phyloP scores from a whole-genome alignment of 768 basidiomycete species.

The Clitopilus hobsonii region DNA sequence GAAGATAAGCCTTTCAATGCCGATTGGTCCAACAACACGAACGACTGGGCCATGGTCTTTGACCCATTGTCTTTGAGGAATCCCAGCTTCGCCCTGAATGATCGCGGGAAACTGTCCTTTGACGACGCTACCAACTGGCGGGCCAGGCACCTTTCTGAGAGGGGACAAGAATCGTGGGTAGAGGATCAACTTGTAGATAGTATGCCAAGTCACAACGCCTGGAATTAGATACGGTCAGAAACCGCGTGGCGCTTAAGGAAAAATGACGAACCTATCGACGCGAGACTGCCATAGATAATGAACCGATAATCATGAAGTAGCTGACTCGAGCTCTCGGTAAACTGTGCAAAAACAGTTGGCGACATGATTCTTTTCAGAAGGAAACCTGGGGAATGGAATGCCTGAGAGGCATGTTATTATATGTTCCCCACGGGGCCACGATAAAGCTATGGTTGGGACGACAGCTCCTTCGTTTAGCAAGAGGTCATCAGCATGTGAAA shows the following conservation, averaged over 20 bases:
- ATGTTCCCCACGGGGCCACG: not conserved
- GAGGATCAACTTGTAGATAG: not conserved
- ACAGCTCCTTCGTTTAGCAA: not conserved
- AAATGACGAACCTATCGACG: not conserved
- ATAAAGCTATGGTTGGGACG: not conserved
- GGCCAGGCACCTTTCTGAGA: constrained; percentile 33
- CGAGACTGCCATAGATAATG: not conserved
- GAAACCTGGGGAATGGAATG: not conserved
- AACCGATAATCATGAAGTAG: not conserved
- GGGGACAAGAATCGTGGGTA: constrained; percentile 30
- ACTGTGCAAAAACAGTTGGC: not conserved
- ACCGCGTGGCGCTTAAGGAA: not conserved
- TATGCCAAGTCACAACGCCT: not conserved
- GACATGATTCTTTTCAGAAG: not conserved
- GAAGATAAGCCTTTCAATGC: constrained; percentile 41
- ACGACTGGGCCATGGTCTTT: constrained; percentile 41
- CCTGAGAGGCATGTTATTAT: not conserved
- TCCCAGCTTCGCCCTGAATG: constrained; percentile 34
- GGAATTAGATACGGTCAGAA: not conserved
- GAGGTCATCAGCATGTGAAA: constrained; percentile 1
- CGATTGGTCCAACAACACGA: constrained; percentile 39
- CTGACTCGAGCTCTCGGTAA: not conserved
- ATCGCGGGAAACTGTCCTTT: constrained; percentile 35
- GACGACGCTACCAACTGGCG: constrained; percentile 24
- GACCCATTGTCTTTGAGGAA: constrained; percentile 41